Evolutionary conservation across 805 yeast species (phyloP).

Genomic region (Ogataea minuta): DNA sequence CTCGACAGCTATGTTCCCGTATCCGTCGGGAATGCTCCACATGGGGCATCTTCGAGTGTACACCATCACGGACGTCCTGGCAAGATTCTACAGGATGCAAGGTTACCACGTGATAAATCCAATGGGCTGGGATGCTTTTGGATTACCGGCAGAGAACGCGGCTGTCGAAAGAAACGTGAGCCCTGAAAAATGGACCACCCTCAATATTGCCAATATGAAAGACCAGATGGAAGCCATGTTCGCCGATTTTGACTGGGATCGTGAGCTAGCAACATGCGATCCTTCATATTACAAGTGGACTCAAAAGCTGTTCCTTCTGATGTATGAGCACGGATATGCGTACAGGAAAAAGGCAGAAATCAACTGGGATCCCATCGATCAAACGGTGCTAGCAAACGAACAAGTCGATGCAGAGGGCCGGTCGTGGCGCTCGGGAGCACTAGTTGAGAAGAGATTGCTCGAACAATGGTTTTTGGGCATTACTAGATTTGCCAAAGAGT

Average conservation of each 20-base stretch:
- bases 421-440: conserved; percentile 97
- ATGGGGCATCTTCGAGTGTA: conserved; percentile 94
- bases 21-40: conserved; percentile 91
- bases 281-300: conserved; percentile 93
- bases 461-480: conserved; percentile 95
- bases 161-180: conserved; percentile 81
- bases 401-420: conserved; percentile 90
- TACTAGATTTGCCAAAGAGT: conserved; percentile 70
- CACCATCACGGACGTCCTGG: conserved; percentile 81
- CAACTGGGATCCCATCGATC: conserved; percentile 97
- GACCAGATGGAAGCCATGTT: conserved; percentile 74
- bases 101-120: conserved; percentile 87
- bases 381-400: conserved; percentile 93
- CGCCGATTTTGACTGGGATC: conserved; percentile 91
- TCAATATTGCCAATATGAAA: conserved; percentile 83
- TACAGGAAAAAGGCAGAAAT: conserved; percentile 85
- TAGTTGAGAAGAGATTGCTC: conserved; percentile 76
- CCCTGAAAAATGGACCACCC: conserved; percentile 81
- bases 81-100: conserved; percentile 72
- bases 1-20: conserved; percentile 88
- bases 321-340: conserved; percentile 77
- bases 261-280: conserved; percentile 81
- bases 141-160: conserved; percentile 97
- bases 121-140: conserved; percentile 99
- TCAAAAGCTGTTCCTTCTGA: conserved; percentile 74